Base-by-base conservation (phyloP, 176 grass and related monocot species). In the Tillandsia leiboldiana region DNA sequence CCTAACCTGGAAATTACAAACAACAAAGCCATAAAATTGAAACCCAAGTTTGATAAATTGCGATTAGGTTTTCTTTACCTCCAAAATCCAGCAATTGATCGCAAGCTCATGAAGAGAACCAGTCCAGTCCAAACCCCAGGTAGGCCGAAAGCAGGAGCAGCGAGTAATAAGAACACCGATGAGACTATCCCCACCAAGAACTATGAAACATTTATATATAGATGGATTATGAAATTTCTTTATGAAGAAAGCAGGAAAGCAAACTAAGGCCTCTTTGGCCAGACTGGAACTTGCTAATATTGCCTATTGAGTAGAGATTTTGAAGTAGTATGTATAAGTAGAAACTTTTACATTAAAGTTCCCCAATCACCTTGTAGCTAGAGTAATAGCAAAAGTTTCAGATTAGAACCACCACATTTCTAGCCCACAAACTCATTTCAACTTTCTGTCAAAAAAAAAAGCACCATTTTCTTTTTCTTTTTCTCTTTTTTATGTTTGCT, bases 61-160 rank as follows among this genome's bases (percentile, higher is more conserved):
- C 15, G 10, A 61, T 15, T 18, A 28, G 86, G 86, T 3, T 73
- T 75, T 59, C 22, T 81, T 42, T 42, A 96, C 92, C 92, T 96
- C 72, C 81, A 88, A 9, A 87, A 78, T 53, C 92, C 86, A 20
- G 83, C 86, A 52, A 84, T 28, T 64, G 83, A 66, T 85, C 88
- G 77, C 78, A 92, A 80, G 76, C 78, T 85, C 93, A 96, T 96
- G 64, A 96, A 92, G 0, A 96, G 67, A 78, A 80, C 53, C 26
- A 96, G 84, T 23, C 92, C 92, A 51, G 86, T 59, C 92, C 88
- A 96, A 24, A 96, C 70, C 11, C 92, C 92, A 83, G 78, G 58
- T 0, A 96, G 88, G 28, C 92, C 92, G 73, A 92, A 89, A 3
- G 50, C 76, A 72, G 86, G 86, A 83, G 88, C 82, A 51, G 70